Evolutionary conservation across 192 early-diverging fungal genomes (phyloP).

Genomic region (Physocladia obscura): DNA sequence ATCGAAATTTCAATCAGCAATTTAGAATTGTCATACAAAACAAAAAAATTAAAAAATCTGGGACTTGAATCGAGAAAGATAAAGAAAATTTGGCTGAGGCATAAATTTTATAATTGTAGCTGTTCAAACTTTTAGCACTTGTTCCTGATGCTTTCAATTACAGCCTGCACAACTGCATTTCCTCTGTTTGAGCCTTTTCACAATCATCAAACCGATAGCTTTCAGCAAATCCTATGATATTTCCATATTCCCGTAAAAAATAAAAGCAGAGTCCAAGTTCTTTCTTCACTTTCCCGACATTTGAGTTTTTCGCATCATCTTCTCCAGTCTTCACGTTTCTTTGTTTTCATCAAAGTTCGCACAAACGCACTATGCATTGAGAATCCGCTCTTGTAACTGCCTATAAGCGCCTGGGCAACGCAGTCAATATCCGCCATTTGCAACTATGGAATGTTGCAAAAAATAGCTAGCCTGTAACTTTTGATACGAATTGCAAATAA

Average conservation of each 20-base stretch:
- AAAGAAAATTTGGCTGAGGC: too few relatives aligned
- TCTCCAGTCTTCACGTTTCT: not conserved
- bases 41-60: too few relatives aligned
- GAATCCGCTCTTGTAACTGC: slow-evolving; percentile 7
- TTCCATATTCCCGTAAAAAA: slow-evolving; percentile 16
- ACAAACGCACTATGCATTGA: slow-evolving; percentile 19
- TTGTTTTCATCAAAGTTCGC: not conserved
- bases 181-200: too few relatives aligned
- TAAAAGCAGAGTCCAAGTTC: slow-evolving; percentile 18
- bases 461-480: too few relatives aligned
- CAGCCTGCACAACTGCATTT: slow-evolving; percentile 18
- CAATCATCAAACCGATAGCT: not conserved
- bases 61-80: too few relatives aligned
- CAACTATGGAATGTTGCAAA: slow-evolving; percentile 2
- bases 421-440: not conserved
- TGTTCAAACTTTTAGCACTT: too few relatives aligned
- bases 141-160: not conserved
- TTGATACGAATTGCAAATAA: too few relatives aligned
- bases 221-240: slow-evolving; percentile 22
- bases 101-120: too few relatives aligned
- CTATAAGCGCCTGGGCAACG: not conserved
- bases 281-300: too few relatives aligned
- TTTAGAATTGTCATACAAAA: too few relatives aligned
- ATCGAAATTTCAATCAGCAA: too few relatives aligned
- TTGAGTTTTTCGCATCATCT: not conserved